Evolutionary conservation across 495 filamentous ascomycete genomes (phyloP).

Genomic region (Astrothelium macrocarpum): DNA sequence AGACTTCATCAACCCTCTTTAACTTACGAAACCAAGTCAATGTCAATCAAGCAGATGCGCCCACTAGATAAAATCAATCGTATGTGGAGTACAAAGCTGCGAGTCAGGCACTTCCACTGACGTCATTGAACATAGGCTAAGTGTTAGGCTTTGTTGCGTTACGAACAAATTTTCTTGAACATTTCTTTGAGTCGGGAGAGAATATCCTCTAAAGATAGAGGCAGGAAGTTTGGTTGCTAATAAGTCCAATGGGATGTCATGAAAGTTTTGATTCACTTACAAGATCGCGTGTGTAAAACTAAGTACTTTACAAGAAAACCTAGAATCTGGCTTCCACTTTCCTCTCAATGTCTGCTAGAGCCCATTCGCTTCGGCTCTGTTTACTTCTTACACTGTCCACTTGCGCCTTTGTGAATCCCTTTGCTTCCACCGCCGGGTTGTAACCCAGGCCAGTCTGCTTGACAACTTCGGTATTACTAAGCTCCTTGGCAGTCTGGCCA

Average conservation of each 20-base stretch:
- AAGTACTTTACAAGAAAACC: neutral
- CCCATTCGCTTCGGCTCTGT: slow-evolving; percentile 58
- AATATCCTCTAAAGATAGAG: neutral
- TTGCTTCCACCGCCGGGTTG: slow-evolving; percentile 85
- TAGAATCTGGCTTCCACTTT: slow-evolving; percentile 58
- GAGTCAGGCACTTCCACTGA: neutral
- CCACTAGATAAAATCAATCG: no score
- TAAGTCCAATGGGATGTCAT: no score
- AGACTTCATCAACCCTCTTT: neutral
- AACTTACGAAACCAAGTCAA: no score
- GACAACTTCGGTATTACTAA: slow-evolving; percentile 50
- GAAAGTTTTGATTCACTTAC: no score
- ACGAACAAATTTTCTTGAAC: no score
- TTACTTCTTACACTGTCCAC: slow-evolving; percentile 61
- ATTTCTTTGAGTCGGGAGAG: no score
- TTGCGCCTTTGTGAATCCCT: slow-evolving; percentile 71
- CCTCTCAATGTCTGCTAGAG: slow-evolving; percentile 60
- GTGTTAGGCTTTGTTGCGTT: neutral
- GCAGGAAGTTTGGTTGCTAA: neutral
- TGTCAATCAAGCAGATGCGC: no score
- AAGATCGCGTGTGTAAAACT: no score
- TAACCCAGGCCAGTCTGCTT: slow-evolving; percentile 65
- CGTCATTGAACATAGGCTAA: neutral
- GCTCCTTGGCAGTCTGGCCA: slow-evolving; percentile 47
- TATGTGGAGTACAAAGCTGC: no score